Conservation (phyloP, 164 flowering plant species). For the Tetrastigma voinierianum region DNA sequence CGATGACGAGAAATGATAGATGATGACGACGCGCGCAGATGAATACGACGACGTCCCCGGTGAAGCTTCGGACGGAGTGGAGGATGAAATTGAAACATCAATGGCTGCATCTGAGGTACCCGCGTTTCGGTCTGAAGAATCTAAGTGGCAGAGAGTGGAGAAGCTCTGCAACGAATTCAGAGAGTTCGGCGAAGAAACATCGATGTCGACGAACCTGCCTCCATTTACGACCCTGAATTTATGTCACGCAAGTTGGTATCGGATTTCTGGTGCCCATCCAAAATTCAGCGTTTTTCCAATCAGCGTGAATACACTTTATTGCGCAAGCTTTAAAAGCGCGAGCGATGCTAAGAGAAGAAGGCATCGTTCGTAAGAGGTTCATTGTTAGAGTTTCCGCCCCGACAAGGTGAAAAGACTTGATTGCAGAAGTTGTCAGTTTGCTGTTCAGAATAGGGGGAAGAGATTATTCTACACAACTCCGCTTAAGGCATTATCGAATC, state of each 20-base stretch:
- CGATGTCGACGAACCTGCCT: slow-evolving; percentile 68
- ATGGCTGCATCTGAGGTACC: slow-evolving; percentile 3
- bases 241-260: slow-evolving; percentile 85
- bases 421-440: slow-evolving; percentile 97
- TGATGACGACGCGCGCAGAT: slow-evolving; percentile 40
- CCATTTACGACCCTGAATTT: slow-evolving; percentile 77
- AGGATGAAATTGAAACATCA: no score
- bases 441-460: slow-evolving; percentile 67
- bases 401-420: slow-evolving; percentile 97
- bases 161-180: slow-evolving; percentile 56
- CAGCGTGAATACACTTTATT: no score
- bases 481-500: slow-evolving; percentile 92
- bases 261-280: neutral
- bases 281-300: neutral
- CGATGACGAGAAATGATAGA: slow-evolving; percentile 38
- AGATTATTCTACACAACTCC: slow-evolving; percentile 91
- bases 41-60: slow-evolving; percentile 45
- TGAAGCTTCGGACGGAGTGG: slow-evolving; percentile 10
- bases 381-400: slow-evolving; percentile 98
- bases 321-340: no score
- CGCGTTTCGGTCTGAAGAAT: slow-evolving; percentile 32
- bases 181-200: slow-evolving; percentile 75
- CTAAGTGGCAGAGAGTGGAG: slow-evolving; percentile 75
- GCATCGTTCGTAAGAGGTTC: slow-evolving; percentile 83
- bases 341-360: no score